phyloP scores from a whole-genome alignment of 2,329 filamentous ascomycete genomes.

The Canariomyces notabilis region DNA sequence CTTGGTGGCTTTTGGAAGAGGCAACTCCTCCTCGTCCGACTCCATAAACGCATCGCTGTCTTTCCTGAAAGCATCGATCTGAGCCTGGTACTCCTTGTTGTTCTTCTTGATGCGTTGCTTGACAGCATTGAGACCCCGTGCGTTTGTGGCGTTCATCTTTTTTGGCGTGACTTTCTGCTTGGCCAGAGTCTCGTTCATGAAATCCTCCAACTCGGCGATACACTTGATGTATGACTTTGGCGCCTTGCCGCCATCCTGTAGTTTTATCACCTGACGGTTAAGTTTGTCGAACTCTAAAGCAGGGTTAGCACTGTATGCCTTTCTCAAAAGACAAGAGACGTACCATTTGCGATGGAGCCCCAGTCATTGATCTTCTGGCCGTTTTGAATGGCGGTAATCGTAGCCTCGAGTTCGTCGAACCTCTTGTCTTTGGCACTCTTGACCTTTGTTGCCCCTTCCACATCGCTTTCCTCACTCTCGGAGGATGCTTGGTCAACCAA shows the following conservation, averaged over 20 bases:
- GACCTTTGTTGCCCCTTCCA: conserved; percentile 78
- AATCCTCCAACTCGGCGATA: conserved; percentile 88
- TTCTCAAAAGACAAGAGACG: conserved; percentile 29
- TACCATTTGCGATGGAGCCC: conserved; percentile 86
- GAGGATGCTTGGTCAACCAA: conserved; percentile 62
- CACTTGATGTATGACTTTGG: conserved; percentile 92
- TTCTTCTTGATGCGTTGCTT: conserved; percentile 99
- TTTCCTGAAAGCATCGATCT: conserved; percentile 81
- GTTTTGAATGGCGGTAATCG: conserved; percentile 89
- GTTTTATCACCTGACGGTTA: conserved; percentile 77
- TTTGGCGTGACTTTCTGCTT: conserved; percentile 95
- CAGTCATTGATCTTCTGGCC: conserved; percentile 97
- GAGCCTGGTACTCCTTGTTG: conserved; percentile 86
- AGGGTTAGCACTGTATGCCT: conserved; percentile 14
- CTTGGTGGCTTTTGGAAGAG: conserved; percentile 49
- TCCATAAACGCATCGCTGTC: conserved; percentile 87
- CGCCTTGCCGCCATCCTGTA: conserved; percentile 68
- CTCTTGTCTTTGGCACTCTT: conserved; percentile 99
- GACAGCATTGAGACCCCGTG: conserved; percentile 89
- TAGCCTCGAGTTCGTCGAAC: conserved; percentile 85
- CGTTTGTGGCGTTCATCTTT: conserved; percentile 98
- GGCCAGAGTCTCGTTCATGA: conserved; percentile 86
- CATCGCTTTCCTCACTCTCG: conserved; percentile 77
- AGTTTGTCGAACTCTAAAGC: conserved; percentile 84
- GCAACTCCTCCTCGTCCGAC: conserved; percentile 69